These are phyloP conservation scores for Hansenula sp. DNA, from an alignment of 1,139 yeast genomes.

Conservation along the genomic window DNA sequence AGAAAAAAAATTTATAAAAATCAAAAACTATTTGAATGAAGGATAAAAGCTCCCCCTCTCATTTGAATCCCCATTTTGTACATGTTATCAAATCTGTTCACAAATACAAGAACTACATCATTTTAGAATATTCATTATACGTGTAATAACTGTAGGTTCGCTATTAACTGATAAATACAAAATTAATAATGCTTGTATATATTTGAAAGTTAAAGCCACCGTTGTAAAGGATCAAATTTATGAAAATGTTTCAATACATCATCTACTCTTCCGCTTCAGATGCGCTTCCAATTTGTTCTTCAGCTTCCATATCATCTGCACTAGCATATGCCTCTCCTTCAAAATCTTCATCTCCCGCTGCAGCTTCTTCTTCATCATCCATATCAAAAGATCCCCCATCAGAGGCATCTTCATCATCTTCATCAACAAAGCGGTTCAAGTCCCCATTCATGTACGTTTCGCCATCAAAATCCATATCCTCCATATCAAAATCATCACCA, in stretches of 20 bases:
- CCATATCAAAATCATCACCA: conserved; percentile 19
- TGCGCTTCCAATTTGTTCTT: background rate
- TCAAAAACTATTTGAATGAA: background rate
- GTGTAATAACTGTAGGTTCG: background rate
- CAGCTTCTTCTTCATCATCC: conserved; percentile 5
- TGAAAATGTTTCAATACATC: no score
- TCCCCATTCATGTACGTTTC: no score
- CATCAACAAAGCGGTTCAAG: no score
- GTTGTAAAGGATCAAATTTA: no score
- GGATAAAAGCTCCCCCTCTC: background rate
- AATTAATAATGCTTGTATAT: no score
- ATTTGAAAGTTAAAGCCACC: no score
- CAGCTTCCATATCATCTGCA: conserved; percentile 1
- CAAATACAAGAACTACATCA: background rate
- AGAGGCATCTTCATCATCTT: background rate
- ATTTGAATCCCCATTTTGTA: background rate
- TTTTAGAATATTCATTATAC: background rate
- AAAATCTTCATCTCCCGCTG: no score
- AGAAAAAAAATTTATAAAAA: no score
- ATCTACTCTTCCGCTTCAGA: background rate
- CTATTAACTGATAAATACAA: no score
- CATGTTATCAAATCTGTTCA: background rate
- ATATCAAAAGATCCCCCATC: no score
- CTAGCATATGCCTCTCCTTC: no score
- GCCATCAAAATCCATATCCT: conserved; percentile 18